These are phyloP conservation scores for Aspergillus cejpii DNA, from an alignment of 2,329 filamentous ascomycete genomes.

Conservation along the genomic window DNA sequence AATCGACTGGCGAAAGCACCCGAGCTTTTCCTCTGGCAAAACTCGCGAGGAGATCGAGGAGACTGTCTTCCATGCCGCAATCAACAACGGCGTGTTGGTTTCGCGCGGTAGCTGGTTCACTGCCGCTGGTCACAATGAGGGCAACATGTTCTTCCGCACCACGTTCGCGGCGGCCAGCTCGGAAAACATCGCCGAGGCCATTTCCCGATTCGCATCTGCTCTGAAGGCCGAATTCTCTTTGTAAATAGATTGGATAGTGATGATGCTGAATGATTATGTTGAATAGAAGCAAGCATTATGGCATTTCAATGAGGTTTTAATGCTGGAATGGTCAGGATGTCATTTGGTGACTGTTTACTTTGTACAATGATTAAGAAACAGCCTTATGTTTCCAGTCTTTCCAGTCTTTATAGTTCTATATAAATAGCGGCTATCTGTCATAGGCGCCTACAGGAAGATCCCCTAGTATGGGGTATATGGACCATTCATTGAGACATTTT, in stretches of 20 bases:
- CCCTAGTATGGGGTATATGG: too few relatives aligned
- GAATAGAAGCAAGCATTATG: background rate
- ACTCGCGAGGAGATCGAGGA: slow-evolving; percentile 60
- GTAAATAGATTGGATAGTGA: slow-evolving; percentile 13
- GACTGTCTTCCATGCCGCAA: slow-evolving; percentile 70
- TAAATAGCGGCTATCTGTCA: too few relatives aligned
- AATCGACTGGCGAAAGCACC: slow-evolving; percentile 43
- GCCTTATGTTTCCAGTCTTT: too few relatives aligned
- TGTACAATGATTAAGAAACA: too few relatives aligned
- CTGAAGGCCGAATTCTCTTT: slow-evolving; percentile 57
- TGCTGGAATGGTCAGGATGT: too few relatives aligned
- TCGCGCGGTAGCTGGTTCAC: slow-evolving; percentile 88
- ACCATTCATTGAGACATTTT: too few relatives aligned
- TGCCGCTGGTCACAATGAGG: slow-evolving; percentile 57
- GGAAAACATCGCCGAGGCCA: slow-evolving; percentile 64
- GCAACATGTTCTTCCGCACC: slow-evolving; percentile 75
- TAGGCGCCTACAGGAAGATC: too few relatives aligned
- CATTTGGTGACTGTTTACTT: too few relatives aligned
- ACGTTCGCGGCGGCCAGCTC: slow-evolving; percentile 78
- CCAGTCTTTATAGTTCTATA: too few relatives aligned
- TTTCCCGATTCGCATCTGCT: slow-evolving; percentile 67
- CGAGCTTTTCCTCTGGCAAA: slow-evolving; percentile 33
- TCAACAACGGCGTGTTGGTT: slow-evolving; percentile 70
- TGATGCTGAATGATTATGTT: background rate
- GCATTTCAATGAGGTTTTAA: background rate